Evolutionary conservation across 176 grass and related monocot species (phyloP), one percentile per base, ranked within the genome.

Genomic region (Triticum urartu): DNA sequence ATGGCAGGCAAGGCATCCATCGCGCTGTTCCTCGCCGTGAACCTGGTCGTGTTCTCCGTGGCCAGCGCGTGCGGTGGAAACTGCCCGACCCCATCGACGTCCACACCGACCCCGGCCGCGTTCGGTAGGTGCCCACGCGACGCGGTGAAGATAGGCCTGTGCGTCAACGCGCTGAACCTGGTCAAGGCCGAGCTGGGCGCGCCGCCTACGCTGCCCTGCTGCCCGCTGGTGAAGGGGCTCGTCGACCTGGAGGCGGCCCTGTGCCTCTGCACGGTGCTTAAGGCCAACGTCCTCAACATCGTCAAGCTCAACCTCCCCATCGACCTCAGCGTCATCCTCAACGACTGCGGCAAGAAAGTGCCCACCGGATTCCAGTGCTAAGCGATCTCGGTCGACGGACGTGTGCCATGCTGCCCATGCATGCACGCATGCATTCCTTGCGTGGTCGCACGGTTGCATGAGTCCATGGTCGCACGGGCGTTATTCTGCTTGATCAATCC

Each of bases 231-330:
- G 18, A 5, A 88, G 3, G 95, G 95, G 9, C 91, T 98, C 21
- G 93, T 95, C 50, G 93, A 98, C 81, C 67, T 91, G 1, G 95
- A 98, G 87, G 93, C 91, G 9, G 95, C 95, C 1, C 72, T 92
- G 9, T 98, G 95, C 88, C 87, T 98, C 65, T 98, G 95, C 85
- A 98, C 95, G 48, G 92, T 86, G 20, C 73, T 98, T 86, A 95
- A 77, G 78, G 91, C 80, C 70, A 59, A 85, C 6, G 7, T 93
- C 81, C 88, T 93, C 3, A 88, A 84, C 71, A 54, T 88, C 81
- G 13, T 50, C 47, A 42, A 60, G 0, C 88, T 93, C 25, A 90
- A 85, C 72, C 80, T 93, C 32, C 88, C 91, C 43, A 3, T 93
- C 81, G 60, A 89, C 45, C 91, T 93, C 81, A 93, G 91, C 78